A percentile compares a stretch with the other conserved stretches of the same genome.
Conservation (phyloP, 352 stramenopile species). For the Phytopythium kandeliae region DNA sequence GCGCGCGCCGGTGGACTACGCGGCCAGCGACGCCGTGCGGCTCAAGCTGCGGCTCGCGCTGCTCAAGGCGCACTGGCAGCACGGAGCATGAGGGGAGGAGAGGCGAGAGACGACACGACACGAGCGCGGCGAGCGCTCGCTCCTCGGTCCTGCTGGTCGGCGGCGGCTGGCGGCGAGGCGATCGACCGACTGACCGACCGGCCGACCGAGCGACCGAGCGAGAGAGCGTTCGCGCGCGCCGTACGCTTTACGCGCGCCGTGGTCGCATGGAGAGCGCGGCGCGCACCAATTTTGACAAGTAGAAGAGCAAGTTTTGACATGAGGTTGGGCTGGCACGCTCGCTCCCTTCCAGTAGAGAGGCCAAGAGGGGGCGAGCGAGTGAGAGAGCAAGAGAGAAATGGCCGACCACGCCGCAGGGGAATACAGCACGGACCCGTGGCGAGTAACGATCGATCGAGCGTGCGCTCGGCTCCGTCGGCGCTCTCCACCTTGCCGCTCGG, state of each 20-base stretch:
- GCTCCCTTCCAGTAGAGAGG: too few relatives aligned
- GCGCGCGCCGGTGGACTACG: slow-evolving; percentile 36
- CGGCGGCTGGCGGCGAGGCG: neutral
- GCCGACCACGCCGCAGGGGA: too few relatives aligned
- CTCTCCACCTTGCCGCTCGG: too few relatives aligned
- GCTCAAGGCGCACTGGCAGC: slow-evolving; percentile 52
- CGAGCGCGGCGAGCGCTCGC: neutral
- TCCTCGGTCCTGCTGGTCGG: too few relatives aligned
- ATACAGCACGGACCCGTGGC: too few relatives aligned
- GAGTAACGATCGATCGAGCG: too few relatives aligned
- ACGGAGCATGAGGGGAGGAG: slow-evolving; percentile 4
- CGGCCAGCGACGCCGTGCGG: slow-evolving; percentile 32
- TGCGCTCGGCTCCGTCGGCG: too few relatives aligned
- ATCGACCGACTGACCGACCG: too few relatives aligned
- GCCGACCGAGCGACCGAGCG: too few relatives aligned
- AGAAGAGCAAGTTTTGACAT: slow-evolving; percentile 2
- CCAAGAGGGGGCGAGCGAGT: too few relatives aligned
- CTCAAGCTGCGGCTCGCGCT: slow-evolving; percentile 41
- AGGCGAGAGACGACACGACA: neutral
- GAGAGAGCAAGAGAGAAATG: too few relatives aligned
- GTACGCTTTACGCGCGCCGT: neutral
- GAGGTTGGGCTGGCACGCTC: too few relatives aligned
- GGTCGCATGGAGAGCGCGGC: neutral
- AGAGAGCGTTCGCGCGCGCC: neutral
- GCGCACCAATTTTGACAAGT: slow-evolving; percentile 2